phyloP scores from a whole-genome alignment of 805 yeast genomes.

The Candida chauliodis region DNA sequence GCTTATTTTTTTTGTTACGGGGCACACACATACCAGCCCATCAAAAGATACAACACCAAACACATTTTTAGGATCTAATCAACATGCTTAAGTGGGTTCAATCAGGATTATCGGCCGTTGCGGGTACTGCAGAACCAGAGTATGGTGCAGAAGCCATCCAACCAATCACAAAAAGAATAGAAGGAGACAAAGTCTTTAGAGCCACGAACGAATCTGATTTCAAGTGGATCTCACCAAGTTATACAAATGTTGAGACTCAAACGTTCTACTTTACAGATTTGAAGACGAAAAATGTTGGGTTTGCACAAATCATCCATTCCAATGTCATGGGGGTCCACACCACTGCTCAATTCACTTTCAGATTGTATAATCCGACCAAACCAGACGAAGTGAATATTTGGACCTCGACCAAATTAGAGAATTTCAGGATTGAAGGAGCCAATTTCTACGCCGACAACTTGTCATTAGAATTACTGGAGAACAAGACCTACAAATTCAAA shows the following conservation, averaged over 20 bases:
- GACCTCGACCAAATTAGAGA: conserved; percentile 88
- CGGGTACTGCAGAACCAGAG: conserved; percentile 97
- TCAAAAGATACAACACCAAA: no score
- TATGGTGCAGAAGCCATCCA: conserved; percentile 92
- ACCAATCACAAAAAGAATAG: conserved; percentile 64
- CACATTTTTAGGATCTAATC: no score
- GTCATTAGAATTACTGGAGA: conserved; percentile 56
- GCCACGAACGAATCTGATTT: conserved; percentile 65
- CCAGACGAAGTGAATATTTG: conserved; percentile 58
- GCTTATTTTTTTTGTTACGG: no score
- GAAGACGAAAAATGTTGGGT: conserved; percentile 66
- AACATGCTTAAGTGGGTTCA: conserved; percentile 83
- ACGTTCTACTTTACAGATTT: conserved; percentile 79
- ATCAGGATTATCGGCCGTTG: conserved; percentile 86
- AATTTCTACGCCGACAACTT: conserved; percentile 78
- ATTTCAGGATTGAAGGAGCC: conserved; percentile 68
- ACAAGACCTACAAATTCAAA: conserved; percentile 46
- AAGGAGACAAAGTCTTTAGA: conserved; percentile 39
- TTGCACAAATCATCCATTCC: conserved; percentile 93
- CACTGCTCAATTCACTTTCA: conserved; percentile 92
- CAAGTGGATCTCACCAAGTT: conserved; percentile 67
- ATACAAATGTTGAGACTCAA: conserved; percentile 93
- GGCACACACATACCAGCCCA: no score
- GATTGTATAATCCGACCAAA: conserved; percentile 55
- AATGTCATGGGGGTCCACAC: conserved; percentile 83